phyloP scores from a whole-genome alignment of 2,329 filamentous ascomycete species.

The Colletotrichum higginsianum region DNA sequence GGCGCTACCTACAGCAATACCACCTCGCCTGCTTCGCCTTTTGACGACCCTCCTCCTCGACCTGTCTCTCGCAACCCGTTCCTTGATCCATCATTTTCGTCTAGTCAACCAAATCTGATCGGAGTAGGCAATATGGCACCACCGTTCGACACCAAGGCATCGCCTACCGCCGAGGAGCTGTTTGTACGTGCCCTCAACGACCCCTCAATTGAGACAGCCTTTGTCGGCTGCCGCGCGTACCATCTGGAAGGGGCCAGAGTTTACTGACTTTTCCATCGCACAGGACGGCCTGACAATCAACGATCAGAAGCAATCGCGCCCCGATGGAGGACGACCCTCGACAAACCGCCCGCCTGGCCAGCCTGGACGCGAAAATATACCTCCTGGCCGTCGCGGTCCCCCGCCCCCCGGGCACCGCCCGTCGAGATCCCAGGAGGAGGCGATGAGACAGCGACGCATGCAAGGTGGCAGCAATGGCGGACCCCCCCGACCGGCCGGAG shows the following conservation, averaged over 20 bases:
- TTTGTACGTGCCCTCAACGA: slow-evolving; percentile 75
- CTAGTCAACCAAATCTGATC: slow-evolving; percentile 50
- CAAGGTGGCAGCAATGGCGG: slow-evolving; percentile 55
- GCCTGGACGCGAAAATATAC: slow-evolving; percentile 62
- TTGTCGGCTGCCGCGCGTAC: not conserved
- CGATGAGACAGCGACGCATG: slow-evolving; percentile 64
- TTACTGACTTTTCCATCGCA: slow-evolving; percentile 42
- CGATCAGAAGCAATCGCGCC: slow-evolving; percentile 63
- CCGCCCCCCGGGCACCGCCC: slow-evolving; percentile 71
- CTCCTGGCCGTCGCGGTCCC: slow-evolving; percentile 58
- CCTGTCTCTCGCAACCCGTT: slow-evolving; percentile 84
- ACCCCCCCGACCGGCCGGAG: slow-evolving; percentile 51
- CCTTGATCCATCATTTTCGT: slow-evolving; percentile 68
- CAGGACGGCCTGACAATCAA: slow-evolving; percentile 79
- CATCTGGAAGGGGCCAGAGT: too few species aligned
- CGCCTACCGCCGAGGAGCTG: slow-evolving; percentile 76
- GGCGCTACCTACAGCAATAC: slow-evolving; percentile 51
- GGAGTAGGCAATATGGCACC: slow-evolving; percentile 67
- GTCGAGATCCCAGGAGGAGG: slow-evolving; percentile 77
- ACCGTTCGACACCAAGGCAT: slow-evolving; percentile 61
- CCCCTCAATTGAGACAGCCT: not conserved
- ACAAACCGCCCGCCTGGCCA: slow-evolving; percentile 57
- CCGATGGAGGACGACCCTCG: slow-evolving; percentile 49
- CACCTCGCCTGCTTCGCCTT: slow-evolving; percentile 67
- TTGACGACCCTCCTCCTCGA: slow-evolving; percentile 71